Base-by-base conservation (phyloP, 2,329 filamentous ascomycete species). In the Aspergillus neoniger region DNA sequence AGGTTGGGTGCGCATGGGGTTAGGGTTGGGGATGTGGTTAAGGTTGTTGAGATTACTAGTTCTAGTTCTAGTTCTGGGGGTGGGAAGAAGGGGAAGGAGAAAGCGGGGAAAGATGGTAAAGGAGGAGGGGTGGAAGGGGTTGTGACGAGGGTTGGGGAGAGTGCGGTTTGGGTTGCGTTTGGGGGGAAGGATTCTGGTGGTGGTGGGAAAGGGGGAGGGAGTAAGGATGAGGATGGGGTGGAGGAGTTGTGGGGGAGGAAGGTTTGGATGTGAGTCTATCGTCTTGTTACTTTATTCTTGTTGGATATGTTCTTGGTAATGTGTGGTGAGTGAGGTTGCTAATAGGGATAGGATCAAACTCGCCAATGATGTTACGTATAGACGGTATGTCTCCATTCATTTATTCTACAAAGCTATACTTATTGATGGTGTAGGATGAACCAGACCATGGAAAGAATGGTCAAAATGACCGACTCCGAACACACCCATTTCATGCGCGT, bases 291-390 rank as follows among this genome's bases (percentile, higher is more conserved):
- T n/a, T n/a, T n/a, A n/a, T n/a, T n/a, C n/a, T n/a, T n/a, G n/a
- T n/a, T n/a, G n/a, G n/a, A n/a, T n/a, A n/a, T n/a, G n/a, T n/a
- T n/a, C n/a, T n/a, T n/a, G n/a, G n/a, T n/a, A n/a, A n/a, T n/a
- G n/a, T n/a, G n/a, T 17, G 48, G 9, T 30, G 28, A 25, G 23
- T 21, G 30, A 7, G 7, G 19, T 25, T n/a, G 28, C 19, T 21
- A 44, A 41, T 36, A 36, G 9, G 9, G 44, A 4, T 8, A 51
- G 36, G 38, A 36, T 50, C 65, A 88, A 89, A 70, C 76, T 88
- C 66, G 86, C 86, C 48, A 88, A 88, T 71, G 85, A 88, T 76
- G 82, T 88, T 61, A 88, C 86, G 28, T 86, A 86, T 72, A 85
- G 86, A 75, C 80, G 86, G 82, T 84, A 75, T n/a, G 53, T 30